A percentile compares a stretch with the other conserved stretches of the same genome.
Conservation (phyloP, 1,284 basidiomycete species). For the Sporisorium scitamineum region DNA sequence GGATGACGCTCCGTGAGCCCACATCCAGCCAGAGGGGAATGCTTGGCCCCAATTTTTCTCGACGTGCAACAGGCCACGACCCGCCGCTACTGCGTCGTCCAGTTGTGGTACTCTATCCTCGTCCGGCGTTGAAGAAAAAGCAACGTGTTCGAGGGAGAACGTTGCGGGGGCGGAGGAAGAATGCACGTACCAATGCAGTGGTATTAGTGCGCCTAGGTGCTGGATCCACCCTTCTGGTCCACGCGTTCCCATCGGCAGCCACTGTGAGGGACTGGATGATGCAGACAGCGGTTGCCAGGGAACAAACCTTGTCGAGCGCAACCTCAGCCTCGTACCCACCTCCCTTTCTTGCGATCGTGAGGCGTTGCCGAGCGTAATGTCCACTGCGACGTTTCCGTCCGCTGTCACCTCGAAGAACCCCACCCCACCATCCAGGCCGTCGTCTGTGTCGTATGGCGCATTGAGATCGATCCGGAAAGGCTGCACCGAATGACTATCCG, state of each 20-base stretch:
- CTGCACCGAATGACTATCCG: slow-evolving; percentile 1
- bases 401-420: slow-evolving; percentile 22
- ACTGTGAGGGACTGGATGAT: not conserved
- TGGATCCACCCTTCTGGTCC: slow-evolving; percentile 43
- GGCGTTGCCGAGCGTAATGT: slow-evolving; percentile 17
- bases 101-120: not conserved
- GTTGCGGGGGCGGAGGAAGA: slow-evolving; percentile 18
- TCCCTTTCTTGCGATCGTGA: not conserved
- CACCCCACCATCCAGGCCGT: not conserved
- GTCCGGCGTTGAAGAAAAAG: not conserved
- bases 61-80: slow-evolving; percentile 23
- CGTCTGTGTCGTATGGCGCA: not conserved
- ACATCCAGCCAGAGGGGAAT: slow-evolving; percentile 47
- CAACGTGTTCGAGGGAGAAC: slow-evolving; percentile 36
- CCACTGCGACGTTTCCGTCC: slow-evolving; percentile 29
- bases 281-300: slow-evolving; percentile 20
- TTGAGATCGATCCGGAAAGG: slow-evolving; percentile 35
- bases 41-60: slow-evolving; percentile 51
- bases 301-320: slow-evolving; percentile 12
- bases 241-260: slow-evolving; percentile 14
- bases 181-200: slow-evolving; percentile 51
- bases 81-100: slow-evolving; percentile 27
- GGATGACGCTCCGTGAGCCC: slow-evolving; percentile 28
- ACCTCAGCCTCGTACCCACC: slow-evolving; percentile 13
- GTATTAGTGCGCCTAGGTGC: slow-evolving; percentile 29